Evolutionary conservation across 371 early-diverging fungal species (phyloP).

Genomic region (Rhizopus delemar): DNA sequence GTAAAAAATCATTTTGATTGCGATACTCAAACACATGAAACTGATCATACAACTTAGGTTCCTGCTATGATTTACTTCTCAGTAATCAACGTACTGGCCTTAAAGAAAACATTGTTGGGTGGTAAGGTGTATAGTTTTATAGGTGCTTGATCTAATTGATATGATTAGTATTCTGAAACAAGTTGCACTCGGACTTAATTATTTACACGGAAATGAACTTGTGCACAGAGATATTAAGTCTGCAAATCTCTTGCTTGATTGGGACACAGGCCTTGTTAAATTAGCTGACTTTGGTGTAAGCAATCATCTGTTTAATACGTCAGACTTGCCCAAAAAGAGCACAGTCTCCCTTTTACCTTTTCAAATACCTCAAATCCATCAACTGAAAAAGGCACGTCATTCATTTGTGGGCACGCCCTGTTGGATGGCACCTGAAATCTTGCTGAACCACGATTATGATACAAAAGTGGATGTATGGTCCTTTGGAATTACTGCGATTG

Average conservation of each 20-base stretch:
- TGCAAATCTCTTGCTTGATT: constrained; percentile 87
- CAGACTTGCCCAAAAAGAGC: constrained; percentile 16
- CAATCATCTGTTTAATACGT: constrained; percentile 25
- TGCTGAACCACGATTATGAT: constrained; percentile 74
- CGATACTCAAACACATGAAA: no score
- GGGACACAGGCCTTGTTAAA: constrained; percentile 52
- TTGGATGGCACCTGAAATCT: constrained; percentile 92
- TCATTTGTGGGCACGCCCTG: constrained; percentile 83
- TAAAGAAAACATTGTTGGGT: constrained; percentile 39
- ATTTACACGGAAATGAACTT: constrained; percentile 88
- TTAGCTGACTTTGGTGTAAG: constrained; percentile 56
- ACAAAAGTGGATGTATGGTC: constrained; percentile 87
- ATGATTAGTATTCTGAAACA: constrained; percentile 72
- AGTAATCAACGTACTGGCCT: constrained; percentile 30
- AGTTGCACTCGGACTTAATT: constrained; percentile 83
- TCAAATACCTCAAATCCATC: constrained; percentile 24
- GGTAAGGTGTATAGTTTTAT: constrained; percentile 13
- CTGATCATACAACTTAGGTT: constrained; percentile 11
- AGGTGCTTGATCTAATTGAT: background rate
- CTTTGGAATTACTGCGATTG: constrained; percentile 93
- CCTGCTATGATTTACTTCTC: constrained; percentile 42
- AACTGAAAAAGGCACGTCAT: constrained; percentile 34
- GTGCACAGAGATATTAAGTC: constrained; percentile 97
- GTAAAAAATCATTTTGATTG: constrained; percentile 22
- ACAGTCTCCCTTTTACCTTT: background rate